Evolutionary conservation across 1,139 yeast species (phyloP).

Genomic region (Protomyces macrosporus): DNA sequence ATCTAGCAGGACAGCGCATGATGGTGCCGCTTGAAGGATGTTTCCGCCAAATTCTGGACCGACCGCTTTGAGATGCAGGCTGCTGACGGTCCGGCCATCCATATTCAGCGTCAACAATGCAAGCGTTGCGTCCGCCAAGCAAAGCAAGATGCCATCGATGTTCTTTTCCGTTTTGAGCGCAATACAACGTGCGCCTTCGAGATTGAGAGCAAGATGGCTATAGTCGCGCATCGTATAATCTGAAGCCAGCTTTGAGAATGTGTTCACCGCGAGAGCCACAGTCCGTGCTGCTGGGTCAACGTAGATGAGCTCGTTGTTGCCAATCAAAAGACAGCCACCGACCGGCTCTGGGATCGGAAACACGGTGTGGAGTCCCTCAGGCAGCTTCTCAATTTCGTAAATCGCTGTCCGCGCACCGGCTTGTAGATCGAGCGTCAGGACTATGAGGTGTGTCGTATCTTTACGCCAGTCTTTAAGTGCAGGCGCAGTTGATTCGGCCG

Average conservation of each 20-base stretch:
- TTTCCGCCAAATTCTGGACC: slow-evolving; percentile 25
- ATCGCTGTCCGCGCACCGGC: slow-evolving; percentile 63
- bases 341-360: slow-evolving; percentile 62
- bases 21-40: slow-evolving; percentile 10
- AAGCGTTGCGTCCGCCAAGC: slow-evolving; percentile 51
- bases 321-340: slow-evolving; percentile 66
- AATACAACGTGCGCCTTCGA: slow-evolving; percentile 54
- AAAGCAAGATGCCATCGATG: slow-evolving; percentile 48
- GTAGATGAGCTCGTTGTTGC: slow-evolving; percentile 72
- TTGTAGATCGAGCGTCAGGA: slow-evolving; percentile 61
- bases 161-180: slow-evolving; percentile 38
- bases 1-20: slow-evolving; percentile 30
- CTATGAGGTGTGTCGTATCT: slow-evolving; percentile 51
- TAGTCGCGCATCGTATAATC: slow-evolving; percentile 52
- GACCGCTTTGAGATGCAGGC: slow-evolving; percentile 36
- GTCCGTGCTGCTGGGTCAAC: slow-evolving; percentile 76
- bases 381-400: slow-evolving; percentile 57
- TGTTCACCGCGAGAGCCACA: slow-evolving; percentile 63
- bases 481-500: slow-evolving; percentile 66
- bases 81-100: slow-evolving; percentile 45
- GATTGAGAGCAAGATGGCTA: slow-evolving; percentile 48
- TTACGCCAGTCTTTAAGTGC: slow-evolving; percentile 55
- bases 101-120: slow-evolving; percentile 50
- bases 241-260: slow-evolving; percentile 50
- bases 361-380: slow-evolving; percentile 66